Percentiles rank a stretch among this genome's conserved stretches.
These are phyloP conservation scores for Phytophthora pisi DNA, from an alignment of 352 stramenopile species.

Conservation along the genomic window DNA sequence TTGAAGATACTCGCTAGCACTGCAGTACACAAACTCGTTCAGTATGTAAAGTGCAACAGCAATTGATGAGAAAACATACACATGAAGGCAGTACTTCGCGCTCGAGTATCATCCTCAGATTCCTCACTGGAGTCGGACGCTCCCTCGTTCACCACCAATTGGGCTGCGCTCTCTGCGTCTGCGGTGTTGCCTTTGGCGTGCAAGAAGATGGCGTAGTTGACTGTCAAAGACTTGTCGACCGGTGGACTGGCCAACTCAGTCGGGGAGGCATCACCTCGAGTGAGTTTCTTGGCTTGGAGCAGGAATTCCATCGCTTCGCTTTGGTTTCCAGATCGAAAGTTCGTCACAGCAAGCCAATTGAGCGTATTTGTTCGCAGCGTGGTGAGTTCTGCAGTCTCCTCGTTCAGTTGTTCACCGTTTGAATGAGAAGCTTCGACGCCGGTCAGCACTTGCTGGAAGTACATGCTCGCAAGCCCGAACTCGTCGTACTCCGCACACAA, in stretches of 20 bases:
- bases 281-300: conserved; percentile 44
- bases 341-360: conserved; percentile 43
- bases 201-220: conserved; percentile 56
- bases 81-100: conserved; percentile 34
- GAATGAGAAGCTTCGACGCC: conserved; percentile 7
- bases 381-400: conserved; percentile 17
- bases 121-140: conserved; percentile 9
- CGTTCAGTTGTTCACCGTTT: not conserved
- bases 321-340: conserved; percentile 39
- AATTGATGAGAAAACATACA: conserved; percentile 17
- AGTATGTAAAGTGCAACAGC: not conserved
- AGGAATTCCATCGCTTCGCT: conserved; percentile 46
- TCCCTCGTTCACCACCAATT: conserved; percentile 30
- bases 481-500: conserved; percentile 43
- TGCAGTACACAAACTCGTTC: conserved; percentile 5
- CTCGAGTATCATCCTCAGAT: conserved; percentile 26
- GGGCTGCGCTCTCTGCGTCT: conserved; percentile 40
- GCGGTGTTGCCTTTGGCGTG: conserved; percentile 37
- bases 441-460: conserved; percentile 44
- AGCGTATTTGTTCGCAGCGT: conserved; percentile 42
- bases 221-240: conserved; percentile 39
- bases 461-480: conserved; percentile 33
- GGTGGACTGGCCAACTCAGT: not conserved
- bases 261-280: conserved; percentile 6
- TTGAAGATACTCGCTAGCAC: conserved; percentile 42